These are phyloP conservation scores for Venturia oleaginea DNA, from an alignment of 2,329 filamentous ascomycete genomes.

Conservation along the genomic window DNA sequence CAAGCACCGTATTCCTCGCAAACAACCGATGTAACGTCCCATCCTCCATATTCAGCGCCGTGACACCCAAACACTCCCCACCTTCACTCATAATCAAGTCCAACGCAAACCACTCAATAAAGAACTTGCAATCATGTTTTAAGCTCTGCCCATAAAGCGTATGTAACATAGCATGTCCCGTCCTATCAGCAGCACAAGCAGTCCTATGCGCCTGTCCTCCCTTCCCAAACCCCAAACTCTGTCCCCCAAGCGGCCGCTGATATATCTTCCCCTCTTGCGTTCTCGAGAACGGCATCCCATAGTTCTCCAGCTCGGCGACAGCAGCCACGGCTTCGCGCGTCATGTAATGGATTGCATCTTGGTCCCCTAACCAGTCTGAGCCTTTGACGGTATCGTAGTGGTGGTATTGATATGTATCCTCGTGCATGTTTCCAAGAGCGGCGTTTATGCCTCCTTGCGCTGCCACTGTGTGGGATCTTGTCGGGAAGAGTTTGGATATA, in stretches of 20 bases:
- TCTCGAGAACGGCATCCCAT: conserved; percentile 46
- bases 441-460: conserved; percentile 58
- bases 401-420: conserved; percentile 51
- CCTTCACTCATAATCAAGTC: conserved; percentile 42
- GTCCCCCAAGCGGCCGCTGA: conserved; percentile 40
- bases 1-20: conserved; percentile 39
- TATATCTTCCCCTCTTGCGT: conserved; percentile 39
- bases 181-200: conserved; percentile 38
- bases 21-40: conserved; percentile 40
- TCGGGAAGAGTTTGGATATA: conserved; percentile 56
- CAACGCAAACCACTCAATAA: conserved; percentile 42
- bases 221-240: conserved; percentile 38
- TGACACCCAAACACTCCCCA: conserved; percentile 38
- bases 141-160: conserved; percentile 42
- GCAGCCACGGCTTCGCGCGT: conserved; percentile 45
- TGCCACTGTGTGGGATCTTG: conserved; percentile 44
- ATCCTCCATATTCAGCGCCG: conserved; percentile 41
- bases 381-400: conserved; percentile 53
- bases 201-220: conserved; percentile 42
- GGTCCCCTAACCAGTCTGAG: conserved; percentile 50
- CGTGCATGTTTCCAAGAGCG: conserved; percentile 46
- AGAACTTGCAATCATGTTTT: conserved; percentile 40
- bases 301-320: conserved; percentile 47
- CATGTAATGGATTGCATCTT: conserved; percentile 54
- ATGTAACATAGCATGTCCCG: conserved; percentile 42